A percentile compares a stretch with the other conserved stretches of the same genome.
These are phyloP conservation scores for Solanum tarijense DNA, from an alignment of 257 asterid genomes.

Conservation along the genomic window DNA sequence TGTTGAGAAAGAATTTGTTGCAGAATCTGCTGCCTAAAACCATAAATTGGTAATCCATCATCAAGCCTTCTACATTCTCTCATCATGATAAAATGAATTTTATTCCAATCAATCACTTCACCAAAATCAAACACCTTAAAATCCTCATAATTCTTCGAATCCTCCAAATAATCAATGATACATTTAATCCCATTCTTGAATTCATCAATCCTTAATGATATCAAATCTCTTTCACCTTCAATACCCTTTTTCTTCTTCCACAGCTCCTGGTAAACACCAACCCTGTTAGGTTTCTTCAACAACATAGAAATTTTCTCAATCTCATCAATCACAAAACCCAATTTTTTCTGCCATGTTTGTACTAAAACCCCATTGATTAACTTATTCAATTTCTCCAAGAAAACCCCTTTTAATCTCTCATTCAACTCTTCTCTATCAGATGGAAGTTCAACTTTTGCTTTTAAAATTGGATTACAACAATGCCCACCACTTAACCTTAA, in stretches of 20 bases:
- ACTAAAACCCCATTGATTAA: conserved; percentile 36
- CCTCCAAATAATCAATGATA: conserved; percentile 34
- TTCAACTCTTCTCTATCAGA: conserved; percentile 63
- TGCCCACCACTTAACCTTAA: conserved; percentile 20
- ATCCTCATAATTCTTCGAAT: conserved; percentile 1
- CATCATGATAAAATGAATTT: conserved; percentile 40
- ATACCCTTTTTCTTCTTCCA: conserved; percentile 24
- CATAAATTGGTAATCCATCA: conserved; percentile 76
- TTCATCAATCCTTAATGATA: conserved; percentile 48
- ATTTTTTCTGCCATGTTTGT: conserved; percentile 32
- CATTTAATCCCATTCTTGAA: conserved; percentile 42
- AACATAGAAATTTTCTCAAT: background rate
- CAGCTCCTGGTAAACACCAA: conserved; percentile 8
- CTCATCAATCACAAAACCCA: conserved; percentile 18
- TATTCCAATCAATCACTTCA: conserved; percentile 44
- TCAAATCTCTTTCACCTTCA: conserved; percentile 36
- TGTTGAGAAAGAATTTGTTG: conserved; percentile 47
- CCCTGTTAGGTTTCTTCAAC: background rate
- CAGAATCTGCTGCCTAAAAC: conserved; percentile 41
- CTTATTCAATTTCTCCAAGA: conserved; percentile 30
- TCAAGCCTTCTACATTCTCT: conserved; percentile 82
- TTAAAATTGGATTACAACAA: conserved; percentile 22
- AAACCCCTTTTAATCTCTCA: conserved; percentile 30
- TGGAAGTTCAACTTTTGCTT: conserved; percentile 22
- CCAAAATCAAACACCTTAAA: conserved; percentile 24